Percentiles rank a stretch among this genome's conserved stretches.
These are phyloP conservation scores for Alternaria infectoria DNA, from an alignment of 2,329 filamentous ascomycete genomes.

Conservation along the genomic window DNA sequence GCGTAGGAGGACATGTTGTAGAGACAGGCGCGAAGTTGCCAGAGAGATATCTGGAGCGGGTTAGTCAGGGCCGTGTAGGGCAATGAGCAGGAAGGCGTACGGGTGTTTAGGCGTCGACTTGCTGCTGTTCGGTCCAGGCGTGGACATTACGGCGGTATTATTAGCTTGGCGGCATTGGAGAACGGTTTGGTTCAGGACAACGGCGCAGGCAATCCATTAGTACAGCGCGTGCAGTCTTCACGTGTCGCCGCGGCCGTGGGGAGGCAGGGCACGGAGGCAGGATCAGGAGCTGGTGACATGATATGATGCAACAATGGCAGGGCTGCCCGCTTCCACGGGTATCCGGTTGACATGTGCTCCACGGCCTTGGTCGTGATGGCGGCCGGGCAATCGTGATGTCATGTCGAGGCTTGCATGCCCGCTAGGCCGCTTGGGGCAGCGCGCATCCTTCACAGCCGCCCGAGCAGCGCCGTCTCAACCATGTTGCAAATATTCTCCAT, in stretches of 20 bases:
- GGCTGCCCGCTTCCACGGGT: neutral
- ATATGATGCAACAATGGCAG: constrained; percentile 18
- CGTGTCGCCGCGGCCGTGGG: constrained; percentile 2
- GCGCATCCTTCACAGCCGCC: constrained; percentile 9
- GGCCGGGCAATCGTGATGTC: constrained; percentile 36
- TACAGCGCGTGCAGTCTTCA: constrained; percentile 6
- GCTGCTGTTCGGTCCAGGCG: constrained; percentile 21
- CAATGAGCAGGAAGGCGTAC: constrained; percentile 31
- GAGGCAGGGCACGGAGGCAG: neutral
- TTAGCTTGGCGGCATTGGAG: constrained; percentile 20
- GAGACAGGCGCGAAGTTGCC: constrained; percentile 75
- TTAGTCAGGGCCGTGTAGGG: constrained; percentile 3
- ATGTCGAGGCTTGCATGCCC: constrained; percentile 21
- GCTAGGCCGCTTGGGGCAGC: constrained; percentile 20
- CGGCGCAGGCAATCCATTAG: constrained; percentile 3
- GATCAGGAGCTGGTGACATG: constrained; percentile 7
- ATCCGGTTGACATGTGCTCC: neutral
- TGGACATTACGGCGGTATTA: constrained; percentile 28
- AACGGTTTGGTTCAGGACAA: constrained; percentile 1
- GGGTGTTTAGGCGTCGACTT: constrained; percentile 47
- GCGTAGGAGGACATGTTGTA: constrained; percentile 60
- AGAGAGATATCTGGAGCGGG: constrained; percentile 59
- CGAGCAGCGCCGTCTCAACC: constrained; percentile 1
- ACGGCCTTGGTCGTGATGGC: constrained; percentile 9
- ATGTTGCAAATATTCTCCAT: neutral